Evolutionary conservation across 345 rosid genomes (phyloP), one percentile per base, ranked within the genome.

Genomic region (Melaleuca alternifolia): DNA sequence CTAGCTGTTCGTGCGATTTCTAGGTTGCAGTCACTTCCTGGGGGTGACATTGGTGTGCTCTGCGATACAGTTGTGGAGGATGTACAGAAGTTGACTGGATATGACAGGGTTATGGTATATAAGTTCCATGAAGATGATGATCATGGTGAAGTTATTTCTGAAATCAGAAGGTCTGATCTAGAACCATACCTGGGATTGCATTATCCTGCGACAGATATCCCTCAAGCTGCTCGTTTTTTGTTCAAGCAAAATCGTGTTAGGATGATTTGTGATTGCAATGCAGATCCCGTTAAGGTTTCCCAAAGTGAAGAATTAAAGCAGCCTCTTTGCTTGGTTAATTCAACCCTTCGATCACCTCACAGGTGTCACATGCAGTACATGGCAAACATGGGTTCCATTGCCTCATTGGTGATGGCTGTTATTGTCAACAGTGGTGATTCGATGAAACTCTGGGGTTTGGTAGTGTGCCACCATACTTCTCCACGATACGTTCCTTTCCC

Each of bases 41-140:
- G 95, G 18, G 97, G 96, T 24, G 98, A 96, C 86, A 92, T 94
- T n/a, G 95, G 96, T 53, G 91, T 90, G 37, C 84, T 96, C 85
- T 96, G 97, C 87, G 99, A 96, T 76, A 93, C 98, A 6, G 91
- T 95, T 86, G 98, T 93, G 84, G 98, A 96, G 90, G 99, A 96
- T 91, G 94, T 95, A 44, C 97, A 93, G 84, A 94, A 92, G 83
- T 95, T 96, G 76, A 94, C 97, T 0, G 98, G 98, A 41, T 96
- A 92, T 89, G 98, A 96, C 85, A 92, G 99, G 87, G 98, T 96
- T 48, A 96, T 96, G 98, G 93, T 94, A 6, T 96, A 95, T 79
- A 94, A 93, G 89, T 95, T 96, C 87, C 98, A 96, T 86, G 98
- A 94, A 56, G 98, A 95, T 61, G 98, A 95, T 90, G 95, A 93